Base-by-base conservation (phyloP, 2,329 filamentous ascomycete genomes). In the Diaporthe sp. region DNA sequence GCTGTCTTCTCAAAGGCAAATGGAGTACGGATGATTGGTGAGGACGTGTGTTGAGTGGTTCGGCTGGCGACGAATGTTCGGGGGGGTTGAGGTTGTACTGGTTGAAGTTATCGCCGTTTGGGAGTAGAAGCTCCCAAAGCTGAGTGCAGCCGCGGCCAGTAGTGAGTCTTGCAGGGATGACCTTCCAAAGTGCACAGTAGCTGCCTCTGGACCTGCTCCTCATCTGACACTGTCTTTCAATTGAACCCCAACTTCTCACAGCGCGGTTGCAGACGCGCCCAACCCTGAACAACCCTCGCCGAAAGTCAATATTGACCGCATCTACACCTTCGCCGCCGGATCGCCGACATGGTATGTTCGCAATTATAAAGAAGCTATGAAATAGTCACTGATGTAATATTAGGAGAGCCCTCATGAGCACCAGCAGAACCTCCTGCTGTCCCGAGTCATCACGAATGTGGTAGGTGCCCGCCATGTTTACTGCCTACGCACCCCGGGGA, bases 341-440 rank as follows among this genome's bases (percentile, higher is more conserved):
- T 57, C 19, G 31, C 49, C 22, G 70, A 25, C 25, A 77, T 77
- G 75, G 75, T 77, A 70, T 17, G 73, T 65, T 8, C 28, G 8
- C 28, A 7, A n/a, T 51, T 22, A 59, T 78, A 13, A 78, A 31
- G 3, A 7, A 25, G 31, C 42, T 44, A 2, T 4, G 25, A 25
- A 9, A 6, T 15, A 2, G 10, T n/a, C 12, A 12, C 58, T 73
- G 37, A 12, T 37, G 0, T 28, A 0, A 2, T 2, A 22, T 34
- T 70, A 93, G 96, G 97, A 99, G 85, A 98, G 95, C 81, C 97
- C 97, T 53, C 97, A 99, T 82, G 97, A 98, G 84, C 96, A 98
- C 80, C 97, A 98, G 88, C 96, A 99, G 88, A 97, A 94, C 81
- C 89, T 98, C 72, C 89, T 99, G 80, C 91, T 98, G 61, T 97